A percentile compares a stretch with the other conserved stretches of the same genome.
phyloP scores from a whole-genome alignment of 1,284 basidiomycete genomes.

The Ustilago hordei region DNA sequence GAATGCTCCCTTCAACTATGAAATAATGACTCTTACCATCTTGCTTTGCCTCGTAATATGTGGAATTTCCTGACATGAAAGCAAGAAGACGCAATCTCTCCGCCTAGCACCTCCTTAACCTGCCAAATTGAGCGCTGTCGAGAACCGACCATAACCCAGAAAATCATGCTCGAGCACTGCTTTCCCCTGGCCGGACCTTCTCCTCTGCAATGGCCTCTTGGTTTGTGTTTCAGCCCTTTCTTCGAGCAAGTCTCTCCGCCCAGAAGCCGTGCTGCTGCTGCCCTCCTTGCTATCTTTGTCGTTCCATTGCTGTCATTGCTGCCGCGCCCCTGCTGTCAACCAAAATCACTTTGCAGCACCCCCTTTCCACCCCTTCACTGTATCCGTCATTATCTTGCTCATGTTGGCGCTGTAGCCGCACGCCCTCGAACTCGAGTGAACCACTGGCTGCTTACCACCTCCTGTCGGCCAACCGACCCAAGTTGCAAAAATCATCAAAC shows the following conservation, averaged over 20 bases:
- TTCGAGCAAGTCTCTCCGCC: neutral
- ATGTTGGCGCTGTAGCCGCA: no score
- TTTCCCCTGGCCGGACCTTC: neutral
- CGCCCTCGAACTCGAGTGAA: neutral
- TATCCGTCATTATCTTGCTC: neutral
- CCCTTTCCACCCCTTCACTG: neutral
- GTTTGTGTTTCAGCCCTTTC: neutral
- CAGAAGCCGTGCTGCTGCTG: neutral
- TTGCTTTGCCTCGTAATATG: neutral
- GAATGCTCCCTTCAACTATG: neutral
- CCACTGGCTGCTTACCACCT: neutral
- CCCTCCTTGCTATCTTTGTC: conserved; percentile 13
- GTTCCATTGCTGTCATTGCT: conserved; percentile 7
- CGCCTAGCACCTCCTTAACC: neutral
- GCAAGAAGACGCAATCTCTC: neutral
- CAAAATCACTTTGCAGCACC: neutral
- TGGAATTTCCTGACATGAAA: neutral
- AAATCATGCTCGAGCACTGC: conserved; percentile 6
- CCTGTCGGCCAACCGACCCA: neutral
- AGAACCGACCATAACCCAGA: conserved; percentile 1
- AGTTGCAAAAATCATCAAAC: conserved; percentile 1
- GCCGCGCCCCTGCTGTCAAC: conserved; percentile 1
- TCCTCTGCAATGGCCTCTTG: neutral
- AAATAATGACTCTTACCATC: neutral
- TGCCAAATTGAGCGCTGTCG: neutral